A percentile compares a stretch with the other conserved stretches of the same genome.
Conservation (phyloP, 805 yeast species). For the Metschnikowia arizonensis region DNA sequence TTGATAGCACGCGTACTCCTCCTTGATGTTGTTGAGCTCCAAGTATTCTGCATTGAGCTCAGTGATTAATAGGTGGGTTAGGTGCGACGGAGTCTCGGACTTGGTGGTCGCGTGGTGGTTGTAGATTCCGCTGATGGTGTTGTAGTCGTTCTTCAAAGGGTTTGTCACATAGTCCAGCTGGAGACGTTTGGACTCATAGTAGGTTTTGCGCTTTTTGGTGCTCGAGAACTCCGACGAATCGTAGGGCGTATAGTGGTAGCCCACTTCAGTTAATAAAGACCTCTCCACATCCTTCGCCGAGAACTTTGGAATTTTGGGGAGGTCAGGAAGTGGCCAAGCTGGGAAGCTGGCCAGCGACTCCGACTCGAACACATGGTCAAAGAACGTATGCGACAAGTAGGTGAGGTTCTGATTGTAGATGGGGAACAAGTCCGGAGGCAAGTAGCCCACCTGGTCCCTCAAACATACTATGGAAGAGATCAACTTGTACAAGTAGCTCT, state of each 20-base stretch:
- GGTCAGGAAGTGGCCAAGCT: constrained; percentile 76
- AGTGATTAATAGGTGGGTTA: constrained; percentile 63
- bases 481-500: constrained; percentile 54
- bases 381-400: constrained; percentile 56
- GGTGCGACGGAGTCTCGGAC: constrained; percentile 19
- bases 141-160: constrained; percentile 53
- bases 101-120: constrained; percentile 32
- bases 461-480: constrained; percentile 81
- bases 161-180: constrained; percentile 66
- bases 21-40: constrained; percentile 39
- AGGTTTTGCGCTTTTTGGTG: constrained; percentile 28
- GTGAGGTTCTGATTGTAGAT: constrained; percentile 63
- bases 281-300: constrained; percentile 74
- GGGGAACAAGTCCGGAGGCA: constrained; percentile 78
- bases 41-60: constrained; percentile 48
- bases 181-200: constrained; percentile 59
- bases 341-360: constrained; percentile 21
- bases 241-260: constrained; percentile 52
- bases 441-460: constrained; percentile 73
- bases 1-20: constrained; percentile 36
- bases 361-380: constrained; percentile 35
- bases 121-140: constrained; percentile 48
- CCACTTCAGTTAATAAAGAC: constrained; percentile 70
- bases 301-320: constrained; percentile 59
- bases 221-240: constrained; percentile 28